These are phyloP conservation scores for Petunia axillaris DNA, from an alignment of 257 asterid species.

Conservation along the genomic window DNA sequence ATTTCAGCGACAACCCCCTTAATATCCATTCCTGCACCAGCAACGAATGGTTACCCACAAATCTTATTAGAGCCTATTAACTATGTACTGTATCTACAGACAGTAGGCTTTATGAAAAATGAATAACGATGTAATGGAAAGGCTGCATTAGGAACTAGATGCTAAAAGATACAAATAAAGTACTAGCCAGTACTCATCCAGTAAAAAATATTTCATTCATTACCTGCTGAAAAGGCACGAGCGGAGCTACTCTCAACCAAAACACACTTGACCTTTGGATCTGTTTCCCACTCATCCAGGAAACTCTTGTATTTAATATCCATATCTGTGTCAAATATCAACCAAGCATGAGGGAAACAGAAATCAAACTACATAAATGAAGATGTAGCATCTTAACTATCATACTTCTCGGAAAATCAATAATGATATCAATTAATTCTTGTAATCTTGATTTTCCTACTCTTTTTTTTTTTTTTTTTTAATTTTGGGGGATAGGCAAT, in stretches of 20 bases:
- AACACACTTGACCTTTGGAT: conserved; percentile 88
- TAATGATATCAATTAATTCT: not conserved
- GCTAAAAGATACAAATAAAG: conserved; percentile 1
- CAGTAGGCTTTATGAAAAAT: not conserved
- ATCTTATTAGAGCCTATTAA: conserved; percentile 29
- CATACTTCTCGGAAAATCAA: not conserved
- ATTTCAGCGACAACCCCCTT: conserved; percentile 96
- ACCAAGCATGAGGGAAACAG: conserved; percentile 10
- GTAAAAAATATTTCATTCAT: conserved; percentile 17
- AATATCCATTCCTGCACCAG: conserved; percentile 98
- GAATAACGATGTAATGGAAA: not conserved
- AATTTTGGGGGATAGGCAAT: too few relatives aligned
- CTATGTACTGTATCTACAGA: not conserved
- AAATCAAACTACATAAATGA: not conserved
- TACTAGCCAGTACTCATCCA: conserved; percentile 3
- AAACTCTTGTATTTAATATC: conserved; percentile 76
- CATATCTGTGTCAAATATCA: conserved; percentile 68
- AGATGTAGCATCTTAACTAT: not conserved
- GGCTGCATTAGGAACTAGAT: conserved; percentile 4
- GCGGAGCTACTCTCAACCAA: conserved; percentile 85
- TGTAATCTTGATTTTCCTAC: not conserved
- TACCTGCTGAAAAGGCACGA: conserved; percentile 98
- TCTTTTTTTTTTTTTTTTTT: too few relatives aligned
- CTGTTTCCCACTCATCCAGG: conserved; percentile 90
- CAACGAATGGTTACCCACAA: conserved; percentile 57